A percentile compares a stretch with the other conserved stretches of the same genome.
Evolutionary conservation across 1,139 yeast genomes (phyloP).

Genomic region (Wickerhamomyces sp.): DNA sequence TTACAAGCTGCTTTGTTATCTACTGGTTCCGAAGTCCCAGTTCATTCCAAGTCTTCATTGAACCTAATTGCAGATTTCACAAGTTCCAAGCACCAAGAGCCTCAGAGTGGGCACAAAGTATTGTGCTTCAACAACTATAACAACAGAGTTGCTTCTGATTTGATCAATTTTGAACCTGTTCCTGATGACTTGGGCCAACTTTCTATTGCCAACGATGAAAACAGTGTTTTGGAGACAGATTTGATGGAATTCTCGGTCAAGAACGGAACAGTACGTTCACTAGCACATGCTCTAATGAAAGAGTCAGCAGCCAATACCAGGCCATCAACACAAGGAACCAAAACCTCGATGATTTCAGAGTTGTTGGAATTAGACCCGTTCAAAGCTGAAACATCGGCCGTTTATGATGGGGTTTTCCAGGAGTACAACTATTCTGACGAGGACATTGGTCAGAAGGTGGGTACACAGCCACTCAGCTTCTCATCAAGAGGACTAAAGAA

Average conservation of each 20-base stretch:
- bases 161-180: slow-evolving; percentile 4
- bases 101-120: neutral
- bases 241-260: slow-evolving; percentile 2
- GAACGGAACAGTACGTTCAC: neutral
- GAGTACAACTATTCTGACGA: slow-evolving; percentile 20
- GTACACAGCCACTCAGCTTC: slow-evolving; percentile 1
- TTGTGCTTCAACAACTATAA: neutral
- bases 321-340: slow-evolving; percentile 6
- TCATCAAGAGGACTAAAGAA: slow-evolving; percentile 3
- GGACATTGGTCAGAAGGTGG: neutral
- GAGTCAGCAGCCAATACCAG: neutral
- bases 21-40: slow-evolving; percentile 32
- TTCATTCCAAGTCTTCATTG: slow-evolving; percentile 24
- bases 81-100: slow-evolving; percentile 22
- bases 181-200: slow-evolving; percentile 2
- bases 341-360: slow-evolving; percentile 9
- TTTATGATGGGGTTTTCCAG: slow-evolving; percentile 19
- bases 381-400: slow-evolving; percentile 5
- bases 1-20: slow-evolving; percentile 48
- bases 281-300: neutral
- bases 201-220: slow-evolving; percentile 24
- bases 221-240: slow-evolving; percentile 7
- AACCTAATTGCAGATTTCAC: slow-evolving; percentile 31
- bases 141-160: slow-evolving; percentile 2
- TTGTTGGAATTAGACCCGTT: slow-evolving; percentile 3